Evolutionary conservation across 2,329 filamentous ascomycete species (phyloP).

Genomic region (Scedosporium minutisporum): DNA sequence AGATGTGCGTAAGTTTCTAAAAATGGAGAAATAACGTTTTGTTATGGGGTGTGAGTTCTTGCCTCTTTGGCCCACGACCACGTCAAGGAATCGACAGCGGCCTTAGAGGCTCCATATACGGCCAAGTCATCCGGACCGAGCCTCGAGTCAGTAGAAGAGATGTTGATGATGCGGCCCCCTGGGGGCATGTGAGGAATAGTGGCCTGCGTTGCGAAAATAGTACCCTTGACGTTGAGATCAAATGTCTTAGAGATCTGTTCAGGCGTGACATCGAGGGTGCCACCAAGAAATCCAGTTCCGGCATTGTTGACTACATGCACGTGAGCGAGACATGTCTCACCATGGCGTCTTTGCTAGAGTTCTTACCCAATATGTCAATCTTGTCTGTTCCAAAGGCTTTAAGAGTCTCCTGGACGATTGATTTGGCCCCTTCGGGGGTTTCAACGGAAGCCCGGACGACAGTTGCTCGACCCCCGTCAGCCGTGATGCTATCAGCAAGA

Average conservation of each 20-base stretch:
- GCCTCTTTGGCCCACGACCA: too few species aligned
- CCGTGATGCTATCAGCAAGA: slow-evolving; percentile 16
- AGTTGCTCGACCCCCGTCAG: not conserved
- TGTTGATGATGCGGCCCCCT: slow-evolving; percentile 14
- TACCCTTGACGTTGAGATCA: slow-evolving; percentile 20
- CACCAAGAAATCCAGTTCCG: slow-evolving; percentile 8
- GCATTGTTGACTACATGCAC: slow-evolving; percentile 23
- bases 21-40: too few species aligned
- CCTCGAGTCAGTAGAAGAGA: slow-evolving; percentile 13
- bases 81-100: too few species aligned
- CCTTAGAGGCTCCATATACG: too few species aligned
- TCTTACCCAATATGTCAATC: too few species aligned
- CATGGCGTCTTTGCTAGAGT: slow-evolving; percentile 22
- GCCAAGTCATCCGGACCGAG: slow-evolving; percentile 2
- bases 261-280: slow-evolving; percentile 13
- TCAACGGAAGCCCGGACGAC: slow-evolving; percentile 21
- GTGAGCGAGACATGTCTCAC: slow-evolving; percentile 6
- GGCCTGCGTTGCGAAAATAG: slow-evolving; percentile 22
- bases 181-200: slow-evolving; percentile 21
- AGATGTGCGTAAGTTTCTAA: too few species aligned
- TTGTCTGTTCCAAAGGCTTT: slow-evolving; percentile 15
- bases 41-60: too few species aligned
- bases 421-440: slow-evolving; percentile 17
- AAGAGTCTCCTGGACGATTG: slow-evolving; percentile 22
- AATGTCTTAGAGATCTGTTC: slow-evolving; percentile 19